Evolutionary conservation across 2,329 filamentous ascomycete genomes (phyloP).

Genomic region (Pseudocercospora ulei): DNA sequence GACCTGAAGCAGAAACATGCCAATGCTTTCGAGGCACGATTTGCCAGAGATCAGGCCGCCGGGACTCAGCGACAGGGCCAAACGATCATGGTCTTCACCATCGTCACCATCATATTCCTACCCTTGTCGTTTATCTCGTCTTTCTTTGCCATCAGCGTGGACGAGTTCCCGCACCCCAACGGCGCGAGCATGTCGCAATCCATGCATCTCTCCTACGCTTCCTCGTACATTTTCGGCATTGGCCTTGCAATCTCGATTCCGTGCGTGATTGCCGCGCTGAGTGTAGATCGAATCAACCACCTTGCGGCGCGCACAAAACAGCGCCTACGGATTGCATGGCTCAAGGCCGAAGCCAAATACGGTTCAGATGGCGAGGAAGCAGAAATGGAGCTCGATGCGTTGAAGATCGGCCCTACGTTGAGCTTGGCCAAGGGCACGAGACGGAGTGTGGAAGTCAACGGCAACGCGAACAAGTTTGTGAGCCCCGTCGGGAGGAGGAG

Average conservation of each 20-base stretch:
- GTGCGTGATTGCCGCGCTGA: conserved; percentile 22
- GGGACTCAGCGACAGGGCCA: conserved; percentile 50
- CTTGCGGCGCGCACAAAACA: conserved; percentile 5
- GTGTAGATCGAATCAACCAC: conserved; percentile 19
- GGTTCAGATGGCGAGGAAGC: conserved; percentile 3
- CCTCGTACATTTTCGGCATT: conserved; percentile 49
- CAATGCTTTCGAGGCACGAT: conserved; percentile 57
- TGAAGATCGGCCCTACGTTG: conserved; percentile 15
- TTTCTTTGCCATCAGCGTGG: conserved; percentile 48
- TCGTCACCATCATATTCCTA: conserved; percentile 51
- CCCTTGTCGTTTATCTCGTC: conserved; percentile 49
- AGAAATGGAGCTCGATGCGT: conserved; percentile 5
- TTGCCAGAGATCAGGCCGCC: conserved; percentile 51
- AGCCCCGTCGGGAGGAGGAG: conserved; percentile 11
- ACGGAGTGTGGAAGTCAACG: conserved; percentile 19
- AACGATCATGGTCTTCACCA: conserved; percentile 51
- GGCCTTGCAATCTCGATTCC: conserved; percentile 46
- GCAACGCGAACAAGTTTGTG: conserved; percentile 14
- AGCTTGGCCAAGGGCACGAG: conserved; percentile 18
- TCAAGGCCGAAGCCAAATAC: neutral
- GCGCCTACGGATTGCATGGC: conserved; percentile 9
- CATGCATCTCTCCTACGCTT: conserved; percentile 40
- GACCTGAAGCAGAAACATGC: conserved; percentile 62
- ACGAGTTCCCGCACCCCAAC: conserved; percentile 39
- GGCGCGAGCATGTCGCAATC: conserved; percentile 19